A percentile compares a stretch with the other conserved stretches of the same genome.
phyloP scores from a whole-genome alignment of 2,329 filamentous ascomycete genomes.

The Cytospora chrysosperma region DNA sequence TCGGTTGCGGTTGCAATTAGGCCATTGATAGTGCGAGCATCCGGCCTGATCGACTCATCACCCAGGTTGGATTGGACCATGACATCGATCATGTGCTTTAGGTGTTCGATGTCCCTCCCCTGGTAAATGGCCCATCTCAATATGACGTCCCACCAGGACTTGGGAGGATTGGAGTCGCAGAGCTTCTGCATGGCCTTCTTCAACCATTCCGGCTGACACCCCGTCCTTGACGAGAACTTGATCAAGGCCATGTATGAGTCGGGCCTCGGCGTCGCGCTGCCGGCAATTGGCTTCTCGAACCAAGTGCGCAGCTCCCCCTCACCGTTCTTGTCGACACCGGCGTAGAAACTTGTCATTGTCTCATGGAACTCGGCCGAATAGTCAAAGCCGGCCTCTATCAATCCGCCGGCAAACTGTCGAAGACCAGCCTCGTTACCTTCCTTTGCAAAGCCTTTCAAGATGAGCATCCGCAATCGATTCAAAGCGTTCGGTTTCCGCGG shows the following conservation, averaged over 20 bases:
- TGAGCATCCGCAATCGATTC: slow-evolving; percentile 44
- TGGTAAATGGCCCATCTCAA: slow-evolving; percentile 72
- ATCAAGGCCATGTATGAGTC: slow-evolving; percentile 55
- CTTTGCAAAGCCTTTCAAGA: slow-evolving; percentile 61
- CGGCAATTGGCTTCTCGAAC: slow-evolving; percentile 57
- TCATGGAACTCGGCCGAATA: slow-evolving; percentile 49
- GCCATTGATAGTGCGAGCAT: slow-evolving; percentile 72
- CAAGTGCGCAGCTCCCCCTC: slow-evolving; percentile 59
- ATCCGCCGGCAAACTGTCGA: slow-evolving; percentile 51
- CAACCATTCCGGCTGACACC: slow-evolving; percentile 59
- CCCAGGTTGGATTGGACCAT: slow-evolving; percentile 54
- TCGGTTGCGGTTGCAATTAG: slow-evolving; percentile 72
- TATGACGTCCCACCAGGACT: slow-evolving; percentile 67
- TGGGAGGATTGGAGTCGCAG: slow-evolving; percentile 46
- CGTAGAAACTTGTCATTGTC: slow-evolving; percentile 62
- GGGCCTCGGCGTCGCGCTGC: slow-evolving; percentile 32
- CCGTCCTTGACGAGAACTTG: slow-evolving; percentile 58
- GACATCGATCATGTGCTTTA: slow-evolving; percentile 69
- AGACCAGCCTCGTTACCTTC: slow-evolving; percentile 61
- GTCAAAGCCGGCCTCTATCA: slow-evolving; percentile 46
- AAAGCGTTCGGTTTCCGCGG: slow-evolving; percentile 23
- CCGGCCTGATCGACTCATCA: slow-evolving; percentile 52
- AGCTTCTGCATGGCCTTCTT: slow-evolving; percentile 56
- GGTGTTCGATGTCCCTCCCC: slow-evolving; percentile 69
- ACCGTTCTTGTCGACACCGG: slow-evolving; percentile 53